Evolutionary conservation across 129 eudicot species (phyloP).

Genomic region (Artemisia argyi): DNA sequence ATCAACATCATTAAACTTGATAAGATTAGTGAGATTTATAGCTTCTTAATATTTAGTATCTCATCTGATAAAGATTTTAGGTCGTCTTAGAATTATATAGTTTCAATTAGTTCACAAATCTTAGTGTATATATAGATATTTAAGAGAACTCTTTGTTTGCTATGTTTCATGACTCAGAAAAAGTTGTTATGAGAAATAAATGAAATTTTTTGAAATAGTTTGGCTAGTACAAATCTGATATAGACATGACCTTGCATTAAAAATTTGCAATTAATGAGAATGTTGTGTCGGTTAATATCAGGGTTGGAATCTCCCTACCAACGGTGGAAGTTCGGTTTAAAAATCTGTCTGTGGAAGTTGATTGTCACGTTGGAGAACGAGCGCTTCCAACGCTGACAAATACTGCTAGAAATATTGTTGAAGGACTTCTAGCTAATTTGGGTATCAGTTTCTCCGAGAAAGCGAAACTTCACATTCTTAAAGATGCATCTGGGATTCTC

Average conservation of each 20-base stretch:
- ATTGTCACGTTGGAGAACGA: slow-evolving; percentile 52
- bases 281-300: slow-evolving; percentile 1
- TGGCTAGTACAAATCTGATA: background rate
- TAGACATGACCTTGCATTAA: background rate
- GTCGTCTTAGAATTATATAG: no score
- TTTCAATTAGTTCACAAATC: no score
- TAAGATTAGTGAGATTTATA: no score
- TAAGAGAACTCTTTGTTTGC: no score
- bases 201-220: background rate
- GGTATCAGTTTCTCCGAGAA: slow-evolving; percentile 45
- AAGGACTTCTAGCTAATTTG: slow-evolving; percentile 29
- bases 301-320: slow-evolving; percentile 61
- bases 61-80: no score
- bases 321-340: slow-evolving; percentile 49
- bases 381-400: slow-evolving; percentile 56
- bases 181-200: background rate
- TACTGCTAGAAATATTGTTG: slow-evolving; percentile 43
- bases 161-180: no score
- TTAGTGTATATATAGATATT: no score
- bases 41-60: no score
- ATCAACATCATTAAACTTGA: no score
- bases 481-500: slow-evolving; percentile 47
- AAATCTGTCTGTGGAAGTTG: slow-evolving; percentile 44
- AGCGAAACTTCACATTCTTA: slow-evolving; percentile 43
- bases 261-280: background rate